Conservation (phyloP, 2,329 filamentous ascomycete species). For the Claviceps sp. region DNA sequence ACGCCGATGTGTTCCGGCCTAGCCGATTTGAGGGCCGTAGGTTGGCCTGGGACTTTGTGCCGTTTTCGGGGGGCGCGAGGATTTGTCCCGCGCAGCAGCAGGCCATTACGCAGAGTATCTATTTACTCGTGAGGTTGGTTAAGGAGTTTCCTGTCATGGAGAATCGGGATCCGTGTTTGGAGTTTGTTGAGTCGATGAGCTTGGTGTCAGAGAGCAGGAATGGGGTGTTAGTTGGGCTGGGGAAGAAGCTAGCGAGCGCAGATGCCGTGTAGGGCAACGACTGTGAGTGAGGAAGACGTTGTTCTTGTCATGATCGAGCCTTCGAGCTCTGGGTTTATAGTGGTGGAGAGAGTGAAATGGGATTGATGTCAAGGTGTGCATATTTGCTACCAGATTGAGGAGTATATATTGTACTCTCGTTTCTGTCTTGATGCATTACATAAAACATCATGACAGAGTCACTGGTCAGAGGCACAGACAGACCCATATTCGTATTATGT, state of each 20-base stretch:
- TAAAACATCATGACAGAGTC: no score
- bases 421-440: no score
- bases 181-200: constrained; percentile 2
- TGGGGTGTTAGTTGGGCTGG: constrained; percentile 1
- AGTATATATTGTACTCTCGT: no score
- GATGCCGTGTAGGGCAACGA: neutral
- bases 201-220: constrained; percentile 1
- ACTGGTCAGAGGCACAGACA: no score
- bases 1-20: constrained; percentile 1
- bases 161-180: constrained; percentile 2
- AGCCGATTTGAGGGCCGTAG: neutral
- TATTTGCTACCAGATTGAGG: no score
- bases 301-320: no score
- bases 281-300: no score
- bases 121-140: constrained; percentile 1
- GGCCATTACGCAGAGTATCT: neutral
- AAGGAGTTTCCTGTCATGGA: neutral
- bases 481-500: no score
- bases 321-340: no score
- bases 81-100: constrained; percentile 5
- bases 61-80: constrained; percentile 3
- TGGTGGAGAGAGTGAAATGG: no score
- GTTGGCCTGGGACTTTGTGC: constrained; percentile 1
- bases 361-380: no score
- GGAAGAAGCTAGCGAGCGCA: neutral